Evolutionary conservation across 2,329 filamentous ascomycete genomes (phyloP).

Genomic region (Beauveria asiatica): DNA sequence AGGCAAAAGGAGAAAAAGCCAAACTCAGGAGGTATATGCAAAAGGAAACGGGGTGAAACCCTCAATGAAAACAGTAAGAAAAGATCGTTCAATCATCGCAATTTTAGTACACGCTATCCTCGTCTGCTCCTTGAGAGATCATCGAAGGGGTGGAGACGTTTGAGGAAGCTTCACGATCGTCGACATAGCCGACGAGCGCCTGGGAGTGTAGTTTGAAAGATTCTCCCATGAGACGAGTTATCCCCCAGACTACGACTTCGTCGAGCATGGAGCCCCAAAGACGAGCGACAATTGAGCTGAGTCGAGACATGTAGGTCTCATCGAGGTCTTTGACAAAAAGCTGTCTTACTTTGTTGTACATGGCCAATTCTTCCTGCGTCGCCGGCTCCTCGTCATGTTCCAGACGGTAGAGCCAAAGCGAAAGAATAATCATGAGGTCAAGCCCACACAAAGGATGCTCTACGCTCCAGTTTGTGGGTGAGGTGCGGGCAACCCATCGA

Average conservation of each 20-base stretch:
- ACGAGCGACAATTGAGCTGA: slow-evolving; percentile 91
- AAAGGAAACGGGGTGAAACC: slow-evolving; percentile 14
- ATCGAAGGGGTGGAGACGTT: slow-evolving; percentile 63
- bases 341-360: slow-evolving; percentile 88
- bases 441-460: slow-evolving; percentile 95
- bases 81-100: slow-evolving; percentile 43
- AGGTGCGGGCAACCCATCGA: slow-evolving; percentile 95
- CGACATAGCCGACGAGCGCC: slow-evolving; percentile 88
- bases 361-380: slow-evolving; percentile 71
- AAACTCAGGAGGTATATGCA: slow-evolving; percentile 16
- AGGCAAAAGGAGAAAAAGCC: slow-evolving; percentile 19
- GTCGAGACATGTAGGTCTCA: slow-evolving; percentile 68
- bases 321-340: slow-evolving; percentile 87
- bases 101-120: slow-evolving; percentile 63
- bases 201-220: slow-evolving; percentile 96
- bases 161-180: slow-evolving; percentile 65
- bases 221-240: slow-evolving; percentile 94
- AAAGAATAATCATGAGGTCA: slow-evolving; percentile 96
- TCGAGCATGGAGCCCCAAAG: slow-evolving; percentile 98
- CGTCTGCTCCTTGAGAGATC: slow-evolving; percentile 62
- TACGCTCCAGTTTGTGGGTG: slow-evolving; percentile 97
- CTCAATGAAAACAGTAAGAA: slow-evolving; percentile 28
- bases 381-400: slow-evolving; percentile 96
- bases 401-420: slow-evolving; percentile 95
- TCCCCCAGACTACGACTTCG: slow-evolving; percentile 97